These are phyloP conservation scores for Lactarius sp. DNA, from an alignment of 768 basidiomycete species.

Conservation along the genomic window DNA sequence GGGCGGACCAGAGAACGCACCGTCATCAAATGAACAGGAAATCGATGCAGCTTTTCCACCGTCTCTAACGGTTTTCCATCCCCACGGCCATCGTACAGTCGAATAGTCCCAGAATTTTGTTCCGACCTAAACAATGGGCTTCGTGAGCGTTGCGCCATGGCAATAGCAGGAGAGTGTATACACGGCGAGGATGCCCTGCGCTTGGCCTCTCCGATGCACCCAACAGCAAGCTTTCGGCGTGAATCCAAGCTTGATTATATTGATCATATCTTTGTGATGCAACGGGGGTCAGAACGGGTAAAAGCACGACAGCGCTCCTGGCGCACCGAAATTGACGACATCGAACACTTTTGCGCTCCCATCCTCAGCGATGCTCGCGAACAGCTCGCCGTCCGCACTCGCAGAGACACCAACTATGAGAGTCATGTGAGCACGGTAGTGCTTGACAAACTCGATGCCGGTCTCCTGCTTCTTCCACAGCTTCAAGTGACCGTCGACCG, in stretches of 20 bases:
- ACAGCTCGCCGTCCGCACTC: conserved; percentile 87
- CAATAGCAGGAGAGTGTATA: conserved; percentile 34
- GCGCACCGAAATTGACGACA: conserved; percentile 92
- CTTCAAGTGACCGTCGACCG: conserved; percentile 91
- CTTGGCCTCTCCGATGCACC: conserved; percentile 88
- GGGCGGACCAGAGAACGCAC: conserved; percentile 32
- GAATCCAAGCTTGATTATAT: conserved; percentile 88
- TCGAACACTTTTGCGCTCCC: conserved; percentile 95
- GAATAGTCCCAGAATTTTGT: conserved; percentile 62
- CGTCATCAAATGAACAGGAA: conserved; percentile 87
- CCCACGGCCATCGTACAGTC: conserved; percentile 91
- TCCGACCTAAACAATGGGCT: conserved; percentile 59
- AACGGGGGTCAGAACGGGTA: background rate
- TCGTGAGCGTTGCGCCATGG: conserved; percentile 18
- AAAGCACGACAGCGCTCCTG: background rate
- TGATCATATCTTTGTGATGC: conserved; percentile 83
- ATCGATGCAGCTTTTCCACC: conserved; percentile 73
- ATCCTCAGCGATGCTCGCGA: conserved; percentile 89
- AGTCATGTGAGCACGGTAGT: conserved; percentile 87
- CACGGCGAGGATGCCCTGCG: conserved; percentile 85
- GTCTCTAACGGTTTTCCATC: conserved; percentile 71
- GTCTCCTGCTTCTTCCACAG: conserved; percentile 98
- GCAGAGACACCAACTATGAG: conserved; percentile 77
- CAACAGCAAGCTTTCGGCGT: conserved; percentile 88
- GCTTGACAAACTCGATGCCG: conserved; percentile 98